phyloP scores from a whole-genome alignment of 495 filamentous ascomycete genomes.

The Neurospora intermedia region DNA sequence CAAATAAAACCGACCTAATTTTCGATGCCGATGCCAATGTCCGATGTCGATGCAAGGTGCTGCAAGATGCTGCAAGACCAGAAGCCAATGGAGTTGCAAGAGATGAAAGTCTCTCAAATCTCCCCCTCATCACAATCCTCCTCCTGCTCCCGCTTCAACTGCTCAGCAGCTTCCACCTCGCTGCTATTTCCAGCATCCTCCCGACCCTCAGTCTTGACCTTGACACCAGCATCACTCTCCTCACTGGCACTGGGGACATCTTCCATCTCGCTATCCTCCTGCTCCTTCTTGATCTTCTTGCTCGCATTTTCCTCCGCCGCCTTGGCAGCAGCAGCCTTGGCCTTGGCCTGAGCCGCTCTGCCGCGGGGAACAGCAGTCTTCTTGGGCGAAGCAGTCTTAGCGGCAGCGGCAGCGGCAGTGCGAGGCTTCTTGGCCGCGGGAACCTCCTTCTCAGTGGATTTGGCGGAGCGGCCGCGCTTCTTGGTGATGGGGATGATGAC shows the following conservation, averaged over 20 bases:
- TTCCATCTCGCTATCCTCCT: not conserved
- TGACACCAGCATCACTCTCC: not conserved
- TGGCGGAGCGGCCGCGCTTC: not conserved
- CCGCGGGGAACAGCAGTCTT: not conserved
- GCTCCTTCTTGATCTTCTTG: not conserved
- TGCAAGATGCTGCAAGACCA: not conserved
- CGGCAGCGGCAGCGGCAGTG: not conserved
- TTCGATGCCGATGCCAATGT: not conserved
- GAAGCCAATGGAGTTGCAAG: not conserved
- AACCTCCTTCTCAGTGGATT: not conserved
- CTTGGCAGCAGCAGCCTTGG: not conserved
- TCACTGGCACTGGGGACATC: not conserved
- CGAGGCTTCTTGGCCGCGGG: not conserved
- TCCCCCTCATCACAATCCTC: not conserved
- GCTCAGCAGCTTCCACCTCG: not conserved
- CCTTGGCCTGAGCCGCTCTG: not conserved
- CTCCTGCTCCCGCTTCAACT: not conserved
- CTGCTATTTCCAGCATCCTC: not conserved
- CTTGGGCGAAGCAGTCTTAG: not conserved
- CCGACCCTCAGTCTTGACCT: not conserved
- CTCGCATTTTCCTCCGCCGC: not conserved
- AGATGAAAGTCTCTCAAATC: not conserved
- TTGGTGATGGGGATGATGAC: not conserved
- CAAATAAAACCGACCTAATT: not conserved
- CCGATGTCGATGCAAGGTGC: not conserved